These are phyloP conservation scores for Scytalidium lignicola DNA, from an alignment of 2,329 filamentous ascomycete species.

Conservation along the genomic window DNA sequence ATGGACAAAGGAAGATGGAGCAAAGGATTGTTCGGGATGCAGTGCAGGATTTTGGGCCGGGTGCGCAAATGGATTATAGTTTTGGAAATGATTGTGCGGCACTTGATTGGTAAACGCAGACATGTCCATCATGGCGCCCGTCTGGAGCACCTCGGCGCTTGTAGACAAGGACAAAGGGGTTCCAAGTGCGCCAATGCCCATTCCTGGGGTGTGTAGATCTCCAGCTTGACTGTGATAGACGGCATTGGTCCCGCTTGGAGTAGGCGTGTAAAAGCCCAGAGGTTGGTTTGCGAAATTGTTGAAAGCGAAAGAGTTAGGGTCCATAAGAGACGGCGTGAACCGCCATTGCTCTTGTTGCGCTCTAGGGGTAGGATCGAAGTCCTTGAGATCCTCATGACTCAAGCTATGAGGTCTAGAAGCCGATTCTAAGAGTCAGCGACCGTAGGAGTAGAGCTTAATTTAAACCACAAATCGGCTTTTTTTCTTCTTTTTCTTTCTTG, in stretches of 20 bases:
- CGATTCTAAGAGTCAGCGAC: not conserved
- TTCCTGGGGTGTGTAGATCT: conserved; percentile 79
- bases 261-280: conserved; percentile 82
- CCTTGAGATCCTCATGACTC: conserved; percentile 46
- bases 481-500: too few relatives aligned
- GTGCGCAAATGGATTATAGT: conserved; percentile 63
- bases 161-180: conserved; percentile 78
- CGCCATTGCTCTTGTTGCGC: conserved; percentile 77
- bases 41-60: conserved; percentile 37
- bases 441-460: not conserved
- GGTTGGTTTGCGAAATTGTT: conserved; percentile 72
- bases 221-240: conserved; percentile 79
- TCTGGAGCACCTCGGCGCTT: conserved; percentile 59
- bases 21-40: conserved; percentile 48
- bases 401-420: conserved; percentile 21
- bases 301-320: conserved; percentile 80
- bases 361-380: conserved; percentile 78
- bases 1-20: conserved; percentile 75
- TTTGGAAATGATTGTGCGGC: conserved; percentile 57
- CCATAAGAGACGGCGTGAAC: conserved; percentile 84
- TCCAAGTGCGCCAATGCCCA: conserved; percentile 57
- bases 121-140: conserved; percentile 58
- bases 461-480: too few relatives aligned
- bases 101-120: conserved; percentile 53
- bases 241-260: conserved; percentile 73